phyloP scores from a whole-genome alignment of 2,329 filamentous ascomycete genomes.

The Calcarisporium arbuscula region DNA sequence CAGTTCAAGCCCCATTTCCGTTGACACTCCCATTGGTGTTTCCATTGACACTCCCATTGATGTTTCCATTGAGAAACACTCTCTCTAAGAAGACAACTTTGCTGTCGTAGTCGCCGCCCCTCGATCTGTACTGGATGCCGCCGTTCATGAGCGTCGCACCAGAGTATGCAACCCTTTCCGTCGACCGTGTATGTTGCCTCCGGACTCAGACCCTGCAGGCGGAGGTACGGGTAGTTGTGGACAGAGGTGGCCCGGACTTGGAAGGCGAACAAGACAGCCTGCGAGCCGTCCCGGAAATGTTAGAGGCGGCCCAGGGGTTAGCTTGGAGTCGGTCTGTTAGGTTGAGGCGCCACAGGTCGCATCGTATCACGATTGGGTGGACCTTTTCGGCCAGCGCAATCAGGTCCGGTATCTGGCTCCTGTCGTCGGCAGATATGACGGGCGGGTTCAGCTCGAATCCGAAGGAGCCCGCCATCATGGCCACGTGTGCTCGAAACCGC shows the following conservation, averaged over 20 bases:
- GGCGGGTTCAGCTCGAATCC: conserved; percentile 56
- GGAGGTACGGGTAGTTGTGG: conserved; percentile 44
- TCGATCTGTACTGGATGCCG: conserved; percentile 49
- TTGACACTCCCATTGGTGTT: too few species aligned
- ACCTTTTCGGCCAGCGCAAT: conserved; percentile 48
- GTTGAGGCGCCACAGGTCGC: conserved; percentile 52
- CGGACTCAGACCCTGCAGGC: conserved; percentile 50
- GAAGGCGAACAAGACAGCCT: conserved; percentile 54
- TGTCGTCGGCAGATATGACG: conserved; percentile 42
- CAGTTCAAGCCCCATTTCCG: too few species aligned
- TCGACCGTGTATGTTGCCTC: conserved; percentile 46
- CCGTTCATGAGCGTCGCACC: conserved; percentile 58
- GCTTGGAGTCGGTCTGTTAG: conserved; percentile 54
- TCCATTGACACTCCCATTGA: too few species aligned
- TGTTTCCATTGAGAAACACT: too few species aligned
- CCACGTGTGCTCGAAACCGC: conserved; percentile 56
- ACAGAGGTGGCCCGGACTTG: conserved; percentile 48
- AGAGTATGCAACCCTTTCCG: conserved; percentile 44
- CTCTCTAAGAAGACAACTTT: conserved; percentile 50
- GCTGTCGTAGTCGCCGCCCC: conserved; percentile 50
- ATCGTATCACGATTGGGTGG: conserved; percentile 51
- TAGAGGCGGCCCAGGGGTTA: conserved; percentile 57
- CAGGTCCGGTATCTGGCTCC: conserved; percentile 43
- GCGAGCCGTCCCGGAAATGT: conserved; percentile 43
- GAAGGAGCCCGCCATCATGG: conserved; percentile 62